Percentiles rank a stretch among this genome's conserved stretches.
Evolutionary conservation across 2,329 filamentous ascomycete species (phyloP).

Genomic region (Stachybotrys echinatus): DNA sequence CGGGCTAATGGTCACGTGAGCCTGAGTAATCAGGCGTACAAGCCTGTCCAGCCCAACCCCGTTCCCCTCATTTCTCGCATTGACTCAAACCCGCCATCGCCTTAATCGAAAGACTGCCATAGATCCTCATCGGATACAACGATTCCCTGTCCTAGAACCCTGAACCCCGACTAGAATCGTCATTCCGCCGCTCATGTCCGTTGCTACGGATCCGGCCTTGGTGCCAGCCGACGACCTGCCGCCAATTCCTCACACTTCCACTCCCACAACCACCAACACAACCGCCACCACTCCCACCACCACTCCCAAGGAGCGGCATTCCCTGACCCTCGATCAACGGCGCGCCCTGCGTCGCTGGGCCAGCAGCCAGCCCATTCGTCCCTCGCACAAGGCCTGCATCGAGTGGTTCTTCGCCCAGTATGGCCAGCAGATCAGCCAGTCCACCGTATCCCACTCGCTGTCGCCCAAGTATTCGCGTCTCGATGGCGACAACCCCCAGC

Average conservation of each 20-base stretch:
- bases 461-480: constrained; percentile 58
- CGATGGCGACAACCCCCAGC: constrained; percentile 53
- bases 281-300: constrained; percentile 6
- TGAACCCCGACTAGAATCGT: constrained; percentile 11
- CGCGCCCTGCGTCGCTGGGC: constrained; percentile 57
- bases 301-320: constrained; percentile 46
- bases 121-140: constrained; percentile 32
- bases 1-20: background rate
- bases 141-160: constrained; percentile 22
- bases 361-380: constrained; percentile 48
- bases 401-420: constrained; percentile 57
- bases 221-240: constrained; percentile 25
- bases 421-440: constrained; percentile 56
- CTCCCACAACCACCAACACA: constrained; percentile 9
- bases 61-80: constrained; percentile 21
- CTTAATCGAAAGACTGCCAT: constrained; percentile 28
- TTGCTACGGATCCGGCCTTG: constrained; percentile 32
- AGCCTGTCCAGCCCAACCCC: constrained; percentile 10
- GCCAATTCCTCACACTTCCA: constrained; percentile 10
- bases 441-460: constrained; percentile 57
- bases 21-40: background rate
- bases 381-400: constrained; percentile 57
- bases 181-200: constrained; percentile 28
- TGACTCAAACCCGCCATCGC: constrained; percentile 13
- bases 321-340: constrained; percentile 56